phyloP scores from a whole-genome alignment of 306 rosid genomes.

The Adenanthera pavonina region DNA sequence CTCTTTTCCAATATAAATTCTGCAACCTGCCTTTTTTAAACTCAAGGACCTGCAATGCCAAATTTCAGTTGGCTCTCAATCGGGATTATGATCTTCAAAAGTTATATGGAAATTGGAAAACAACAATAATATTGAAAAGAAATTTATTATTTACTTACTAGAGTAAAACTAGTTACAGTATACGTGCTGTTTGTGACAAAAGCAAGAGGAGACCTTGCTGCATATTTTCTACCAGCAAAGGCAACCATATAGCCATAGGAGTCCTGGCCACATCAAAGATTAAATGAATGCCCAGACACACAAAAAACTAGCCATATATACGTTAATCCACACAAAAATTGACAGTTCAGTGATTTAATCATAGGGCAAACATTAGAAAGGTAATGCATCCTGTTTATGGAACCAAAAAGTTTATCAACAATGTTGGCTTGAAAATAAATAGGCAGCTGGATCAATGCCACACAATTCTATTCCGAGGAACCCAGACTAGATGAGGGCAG shows the following conservation, averaged over 20 bases:
- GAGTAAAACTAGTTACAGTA: slow-evolving; percentile 90
- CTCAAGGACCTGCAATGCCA: slow-evolving; percentile 72
- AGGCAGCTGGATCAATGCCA: background rate
- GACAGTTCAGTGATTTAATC: slow-evolving; percentile 24
- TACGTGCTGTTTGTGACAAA: slow-evolving; percentile 58
- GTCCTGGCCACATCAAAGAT: slow-evolving; percentile 54
- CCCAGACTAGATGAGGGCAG: background rate
- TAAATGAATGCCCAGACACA: slow-evolving; percentile 32
- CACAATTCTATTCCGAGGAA: background rate
- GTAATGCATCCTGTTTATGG: background rate
- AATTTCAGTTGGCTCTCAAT: slow-evolving; percentile 22
- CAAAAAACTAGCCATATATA: background rate
- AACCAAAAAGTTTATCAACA: background rate
- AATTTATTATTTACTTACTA: slow-evolving; percentile 52
- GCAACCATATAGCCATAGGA: slow-evolving; percentile 84
- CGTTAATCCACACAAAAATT: background rate
- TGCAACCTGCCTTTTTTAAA: slow-evolving; percentile 87
- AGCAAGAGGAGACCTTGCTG: slow-evolving; percentile 65
- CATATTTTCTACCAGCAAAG: slow-evolving; percentile 71
- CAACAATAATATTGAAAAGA: slow-evolving; percentile 13
- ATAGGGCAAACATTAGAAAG: background rate
- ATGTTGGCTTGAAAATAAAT: background rate
- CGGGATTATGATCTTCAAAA: slow-evolving; percentile 18
- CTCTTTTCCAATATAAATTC: slow-evolving; percentile 85
- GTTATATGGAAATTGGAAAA: slow-evolving; percentile 2